Evolutionary conservation across 345 rosid genomes (phyloP).

Genomic region (Lenwebbia sp.): DNA sequence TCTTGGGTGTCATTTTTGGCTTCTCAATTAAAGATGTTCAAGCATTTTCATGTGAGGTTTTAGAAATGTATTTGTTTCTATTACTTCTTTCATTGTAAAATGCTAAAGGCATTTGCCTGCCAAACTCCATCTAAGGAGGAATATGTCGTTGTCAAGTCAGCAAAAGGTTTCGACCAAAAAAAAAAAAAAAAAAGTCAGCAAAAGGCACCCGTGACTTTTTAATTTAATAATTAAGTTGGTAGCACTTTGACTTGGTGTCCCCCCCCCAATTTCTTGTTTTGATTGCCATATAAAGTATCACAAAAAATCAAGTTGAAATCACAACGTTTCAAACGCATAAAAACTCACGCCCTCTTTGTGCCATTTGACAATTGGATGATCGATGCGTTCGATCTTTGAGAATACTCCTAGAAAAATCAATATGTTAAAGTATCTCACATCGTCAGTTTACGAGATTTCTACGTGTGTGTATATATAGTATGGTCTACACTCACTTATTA

Average conservation of each 20-base stretch:
- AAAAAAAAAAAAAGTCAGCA: too few relatives aligned
- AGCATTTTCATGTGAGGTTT: neutral
- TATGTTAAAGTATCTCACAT: neutral
- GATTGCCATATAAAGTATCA: neutral
- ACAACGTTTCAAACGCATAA: neutral
- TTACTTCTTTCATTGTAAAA: neutral
- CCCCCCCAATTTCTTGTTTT: neutral
- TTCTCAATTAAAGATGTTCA: neutral
- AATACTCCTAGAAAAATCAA: neutral
- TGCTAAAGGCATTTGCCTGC: neutral
- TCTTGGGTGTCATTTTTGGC: neutral
- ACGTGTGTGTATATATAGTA: accelerated
- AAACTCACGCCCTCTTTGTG: neutral
- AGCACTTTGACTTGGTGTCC: neutral
- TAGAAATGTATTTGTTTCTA: neutral
- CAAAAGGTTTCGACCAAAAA: too few relatives aligned
- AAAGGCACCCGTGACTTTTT: neutral
- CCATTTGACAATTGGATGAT: neutral
- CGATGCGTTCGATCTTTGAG: neutral
- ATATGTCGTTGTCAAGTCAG: neutral
- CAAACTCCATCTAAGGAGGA: neutral
- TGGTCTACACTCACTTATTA: accelerated
- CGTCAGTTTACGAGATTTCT: neutral
- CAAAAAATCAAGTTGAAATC: neutral
- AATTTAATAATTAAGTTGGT: neutral